These are phyloP conservation scores for Knoxia roxburghii DNA, from an alignment of 257 asterid species.

Conservation along the genomic window DNA sequence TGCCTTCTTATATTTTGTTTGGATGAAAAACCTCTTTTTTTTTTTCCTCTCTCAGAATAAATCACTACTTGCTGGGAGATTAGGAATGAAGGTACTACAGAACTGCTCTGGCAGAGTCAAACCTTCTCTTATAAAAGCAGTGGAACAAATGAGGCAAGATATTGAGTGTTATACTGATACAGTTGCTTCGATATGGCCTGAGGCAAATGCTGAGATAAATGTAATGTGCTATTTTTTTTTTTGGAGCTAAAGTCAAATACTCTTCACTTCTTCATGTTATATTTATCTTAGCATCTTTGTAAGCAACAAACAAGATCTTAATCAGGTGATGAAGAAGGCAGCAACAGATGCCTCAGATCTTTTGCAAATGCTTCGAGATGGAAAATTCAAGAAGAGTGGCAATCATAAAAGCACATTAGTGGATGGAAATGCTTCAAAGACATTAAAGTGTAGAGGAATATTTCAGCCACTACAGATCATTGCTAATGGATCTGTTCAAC, in stretches of 20 bases:
- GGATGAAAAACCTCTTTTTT: constrained; percentile 6
- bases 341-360: constrained; percentile 1
- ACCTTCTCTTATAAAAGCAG: constrained; percentile 30
- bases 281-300: neutral
- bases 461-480: constrained; percentile 5
- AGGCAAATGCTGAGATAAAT: constrained; percentile 15
- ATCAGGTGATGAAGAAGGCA: constrained; percentile 19
- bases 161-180: constrained; percentile 19
- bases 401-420: constrained; percentile 9
- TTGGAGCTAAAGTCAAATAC: neutral
- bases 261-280: neutral
- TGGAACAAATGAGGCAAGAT: constrained; percentile 19
- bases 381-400: constrained; percentile 16
- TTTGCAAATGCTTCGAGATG: constrained; percentile 13
- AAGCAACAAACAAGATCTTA: neutral
- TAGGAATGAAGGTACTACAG: constrained; percentile 30
- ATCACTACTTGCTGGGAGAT: constrained; percentile 27
- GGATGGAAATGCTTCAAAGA: constrained; percentile 21
- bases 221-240: constrained; percentile 16
- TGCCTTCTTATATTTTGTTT: neutral
- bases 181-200: constrained; percentile 28
- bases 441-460: constrained; percentile 16
- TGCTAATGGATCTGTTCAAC: constrained; percentile 11
- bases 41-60: constrained; percentile 18
- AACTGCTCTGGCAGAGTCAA: constrained; percentile 25